A percentile compares a stretch with the other conserved stretches of the same genome.
phyloP scores from a whole-genome alignment of 257 asterid species.

The Nicotiana knightiana region DNA sequence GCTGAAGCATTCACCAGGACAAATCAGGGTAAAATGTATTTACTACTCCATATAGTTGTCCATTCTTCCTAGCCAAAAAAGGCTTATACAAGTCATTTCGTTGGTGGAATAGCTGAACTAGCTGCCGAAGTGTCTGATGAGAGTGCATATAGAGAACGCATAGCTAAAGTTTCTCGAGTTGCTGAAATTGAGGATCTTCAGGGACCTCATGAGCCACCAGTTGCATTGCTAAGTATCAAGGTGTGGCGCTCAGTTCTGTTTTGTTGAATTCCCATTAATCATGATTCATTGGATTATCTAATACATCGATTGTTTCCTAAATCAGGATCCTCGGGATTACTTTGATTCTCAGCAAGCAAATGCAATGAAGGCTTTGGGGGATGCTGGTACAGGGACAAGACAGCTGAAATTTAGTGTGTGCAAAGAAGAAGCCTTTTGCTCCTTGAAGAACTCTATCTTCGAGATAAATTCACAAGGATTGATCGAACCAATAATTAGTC shows the following conservation, averaged over 20 bases:
- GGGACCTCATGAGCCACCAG: slow-evolving; percentile 81
- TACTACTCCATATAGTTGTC: slow-evolving; percentile 8
- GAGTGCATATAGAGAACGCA: slow-evolving; percentile 42
- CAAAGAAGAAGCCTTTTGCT: slow-evolving; percentile 57
- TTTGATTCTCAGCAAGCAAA: slow-evolving; percentile 90
- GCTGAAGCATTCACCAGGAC: slow-evolving; percentile 87
- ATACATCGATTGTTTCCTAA: slow-evolving; percentile 18
- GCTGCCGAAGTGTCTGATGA: slow-evolving; percentile 52
- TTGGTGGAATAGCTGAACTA: slow-evolving; percentile 50
- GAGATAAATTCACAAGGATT: slow-evolving; percentile 56
- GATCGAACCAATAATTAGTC: slow-evolving; percentile 53
- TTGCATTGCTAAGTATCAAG: slow-evolving; percentile 91
- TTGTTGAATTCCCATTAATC: background rate
- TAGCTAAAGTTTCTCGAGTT: slow-evolving; percentile 55
- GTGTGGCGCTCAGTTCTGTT: slow-evolving; percentile 22
- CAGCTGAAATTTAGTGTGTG: slow-evolving; percentile 46
- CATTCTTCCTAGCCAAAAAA: background rate
- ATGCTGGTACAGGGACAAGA: slow-evolving; percentile 47
- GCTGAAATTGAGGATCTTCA: slow-evolving; percentile 94
- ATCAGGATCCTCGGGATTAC: slow-evolving; percentile 96
- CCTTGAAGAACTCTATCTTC: slow-evolving; percentile 38
- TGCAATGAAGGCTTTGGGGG: slow-evolving; percentile 72
- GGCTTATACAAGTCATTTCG: background rate
- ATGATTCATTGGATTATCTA: slow-evolving; percentile 13
- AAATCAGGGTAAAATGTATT: slow-evolving; percentile 55